Percentiles rank a stretch among this genome's conserved stretches.
Evolutionary conservation across 192 early-diverging fungal genomes (phyloP).

Genomic region (Coemansia sp.): DNA sequence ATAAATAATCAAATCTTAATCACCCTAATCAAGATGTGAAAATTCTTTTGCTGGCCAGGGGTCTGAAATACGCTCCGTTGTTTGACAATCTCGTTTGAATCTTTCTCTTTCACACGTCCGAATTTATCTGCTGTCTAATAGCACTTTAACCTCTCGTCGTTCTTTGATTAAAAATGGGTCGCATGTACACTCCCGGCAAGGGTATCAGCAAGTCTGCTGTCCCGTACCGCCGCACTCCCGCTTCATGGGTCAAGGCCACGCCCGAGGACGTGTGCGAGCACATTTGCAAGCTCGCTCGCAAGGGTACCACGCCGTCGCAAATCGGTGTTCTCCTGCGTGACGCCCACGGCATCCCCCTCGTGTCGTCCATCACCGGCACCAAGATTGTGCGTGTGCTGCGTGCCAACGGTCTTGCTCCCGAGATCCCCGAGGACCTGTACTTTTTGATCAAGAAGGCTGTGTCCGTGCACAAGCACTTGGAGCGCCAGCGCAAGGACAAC

Average conservation of each 20-base stretch:
- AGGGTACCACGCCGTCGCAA: conserved; percentile 97
- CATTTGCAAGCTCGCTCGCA: conserved; percentile 99
- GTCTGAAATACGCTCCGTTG: too few relatives aligned
- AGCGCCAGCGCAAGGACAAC: conserved; percentile 98
- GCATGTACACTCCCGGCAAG: conserved; percentile 97
- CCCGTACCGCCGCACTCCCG: conserved; percentile 91
- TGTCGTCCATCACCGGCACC: conserved; percentile 96
- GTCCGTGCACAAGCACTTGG: conserved; percentile 97
- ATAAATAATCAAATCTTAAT: too few relatives aligned
- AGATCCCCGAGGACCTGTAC: conserved; percentile 98
- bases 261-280: conserved; percentile 96
- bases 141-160: background rate
- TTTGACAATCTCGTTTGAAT: background rate
- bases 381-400: conserved; percentile 99
- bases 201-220: conserved; percentile 73
- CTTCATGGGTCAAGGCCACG: conserved; percentile 97
- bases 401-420: conserved; percentile 92
- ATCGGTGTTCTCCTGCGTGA: conserved; percentile 98
- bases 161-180: conserved; percentile 69
- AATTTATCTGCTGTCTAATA: conserved; percentile 12
- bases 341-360: conserved; percentile 96
- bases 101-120: conserved; percentile 5
- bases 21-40: conserved; percentile 18
- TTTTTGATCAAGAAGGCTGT: conserved; percentile 99
- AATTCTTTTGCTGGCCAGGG: too few relatives aligned